phyloP scores from a whole-genome alignment of 495 filamentous ascomycete genomes.

The Hapsidospora chrysogenum region DNA sequence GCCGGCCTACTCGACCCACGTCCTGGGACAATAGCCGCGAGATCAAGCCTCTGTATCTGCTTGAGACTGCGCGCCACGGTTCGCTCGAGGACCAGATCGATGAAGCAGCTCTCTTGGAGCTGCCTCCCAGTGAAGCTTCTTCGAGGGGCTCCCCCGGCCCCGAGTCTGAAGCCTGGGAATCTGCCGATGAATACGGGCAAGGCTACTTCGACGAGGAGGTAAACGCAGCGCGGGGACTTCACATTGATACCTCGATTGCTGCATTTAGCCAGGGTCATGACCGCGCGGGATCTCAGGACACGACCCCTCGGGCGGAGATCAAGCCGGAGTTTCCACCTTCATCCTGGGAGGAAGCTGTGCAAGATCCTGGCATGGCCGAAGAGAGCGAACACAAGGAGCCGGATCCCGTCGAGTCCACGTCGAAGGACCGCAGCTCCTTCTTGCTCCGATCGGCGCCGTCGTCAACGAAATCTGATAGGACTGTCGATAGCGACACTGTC shows the following conservation, averaged over 20 bases:
- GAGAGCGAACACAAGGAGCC: constrained; percentile 1
- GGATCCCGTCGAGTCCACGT: constrained; percentile 9
- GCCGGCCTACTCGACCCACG: constrained; percentile 17
- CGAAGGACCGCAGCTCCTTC: constrained; percentile 15
- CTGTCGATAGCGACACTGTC: background rate
- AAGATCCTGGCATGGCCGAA: background rate
- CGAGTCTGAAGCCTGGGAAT: constrained; percentile 4
- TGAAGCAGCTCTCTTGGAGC: constrained; percentile 6
- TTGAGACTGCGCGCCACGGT: constrained; percentile 17
- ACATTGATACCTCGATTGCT: constrained; percentile 13
- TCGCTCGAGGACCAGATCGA: background rate
- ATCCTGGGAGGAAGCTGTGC: no score
- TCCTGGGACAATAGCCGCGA: constrained; percentile 32
- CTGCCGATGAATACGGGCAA: constrained; percentile 6
- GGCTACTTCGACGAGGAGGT: background rate
- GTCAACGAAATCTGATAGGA: constrained; percentile 6
- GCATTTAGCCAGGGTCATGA: constrained; percentile 6
- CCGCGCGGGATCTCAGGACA: constrained; percentile 14
- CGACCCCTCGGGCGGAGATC: constrained; percentile 14
- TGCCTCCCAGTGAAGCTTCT: constrained; percentile 17
- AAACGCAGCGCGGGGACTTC: constrained; percentile 9
- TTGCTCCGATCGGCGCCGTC: constrained; percentile 15
- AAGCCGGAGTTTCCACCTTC: background rate
- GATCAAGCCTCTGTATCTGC: constrained; percentile 30
- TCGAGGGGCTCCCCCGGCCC: constrained; percentile 13